Evolutionary conservation across 306 rosid species (phyloP).

Genomic region (Dalbergia oliveri): DNA sequence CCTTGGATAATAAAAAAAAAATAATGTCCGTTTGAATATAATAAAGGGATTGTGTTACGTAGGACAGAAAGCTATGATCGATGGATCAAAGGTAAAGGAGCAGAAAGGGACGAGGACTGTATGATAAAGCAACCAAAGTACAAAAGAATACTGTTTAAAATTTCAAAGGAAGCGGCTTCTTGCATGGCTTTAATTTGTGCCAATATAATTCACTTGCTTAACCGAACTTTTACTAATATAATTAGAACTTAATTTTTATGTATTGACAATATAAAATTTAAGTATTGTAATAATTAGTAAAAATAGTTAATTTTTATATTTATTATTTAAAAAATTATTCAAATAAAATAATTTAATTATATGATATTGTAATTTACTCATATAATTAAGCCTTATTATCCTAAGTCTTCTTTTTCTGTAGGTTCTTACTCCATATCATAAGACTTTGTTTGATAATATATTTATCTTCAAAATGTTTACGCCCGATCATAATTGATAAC

Average conservation of each 20-base stretch:
- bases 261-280: too few species aligned
- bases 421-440: not conserved
- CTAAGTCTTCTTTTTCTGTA: too few species aligned
- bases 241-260: too few species aligned
- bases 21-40: not conserved
- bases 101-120: not conserved
- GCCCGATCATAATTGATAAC: not conserved
- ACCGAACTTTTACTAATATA: too few species aligned
- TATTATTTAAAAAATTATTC: too few species aligned
- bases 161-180: not conserved
- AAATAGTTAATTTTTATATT: too few species aligned
- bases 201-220: not conserved
- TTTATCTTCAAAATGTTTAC: not conserved
- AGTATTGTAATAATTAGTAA: too few species aligned
- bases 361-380: too few species aligned
- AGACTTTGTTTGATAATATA: not conserved
- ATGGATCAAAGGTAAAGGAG: not conserved
- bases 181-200: not conserved
- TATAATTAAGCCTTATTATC: too few species aligned
- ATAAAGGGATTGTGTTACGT: not conserved
- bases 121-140: slow-evolving; percentile 15
- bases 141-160: not conserved
- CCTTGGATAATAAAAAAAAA: too few species aligned
- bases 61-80: not conserved
- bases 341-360: too few species aligned